phyloP scores from a whole-genome alignment of 805 yeast genomes.

The Jamesozyma rosinii region DNA sequence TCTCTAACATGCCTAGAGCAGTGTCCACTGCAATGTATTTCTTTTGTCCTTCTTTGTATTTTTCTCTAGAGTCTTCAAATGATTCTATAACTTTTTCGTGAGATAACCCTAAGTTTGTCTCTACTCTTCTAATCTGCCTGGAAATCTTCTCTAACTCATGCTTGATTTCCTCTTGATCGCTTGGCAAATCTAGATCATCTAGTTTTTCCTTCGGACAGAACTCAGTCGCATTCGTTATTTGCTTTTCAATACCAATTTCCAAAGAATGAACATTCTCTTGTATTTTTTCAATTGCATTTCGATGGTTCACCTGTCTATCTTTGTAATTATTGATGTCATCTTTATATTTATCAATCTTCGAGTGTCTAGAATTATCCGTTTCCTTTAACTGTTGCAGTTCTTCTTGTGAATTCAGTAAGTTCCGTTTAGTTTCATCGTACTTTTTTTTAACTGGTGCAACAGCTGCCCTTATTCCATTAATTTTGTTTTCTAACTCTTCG shows the following conservation, averaged over 20 bases:
- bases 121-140: conserved; percentile 42
- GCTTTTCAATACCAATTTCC: conserved; percentile 24
- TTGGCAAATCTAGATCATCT: conserved; percentile 31
- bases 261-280: conserved; percentile 24
- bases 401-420: conserved; percentile 6
- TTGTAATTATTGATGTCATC: conserved; percentile 22
- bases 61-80: conserved; percentile 36
- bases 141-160: conserved; percentile 41
- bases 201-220: conserved; percentile 44
- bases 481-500: conserved; percentile 17
- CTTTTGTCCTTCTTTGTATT: conserved; percentile 35
- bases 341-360: conserved; percentile 16
- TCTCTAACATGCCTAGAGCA: conserved; percentile 27
- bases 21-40: conserved; percentile 32
- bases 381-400: conserved; percentile 13
- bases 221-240: conserved; percentile 28
- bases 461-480: conserved; percentile 14
- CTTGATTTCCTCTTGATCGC: conserved; percentile 41
- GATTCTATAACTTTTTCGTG: conserved; percentile 47
- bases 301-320: conserved; percentile 12
- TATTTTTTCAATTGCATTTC: conserved; percentile 9
- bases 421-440: conserved; percentile 13
- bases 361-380: conserved; percentile 8
- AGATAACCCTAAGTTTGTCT: conserved; percentile 43
- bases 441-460: conserved; percentile 14